Evolutionary conservation across 2,329 filamentous ascomycete species (phyloP).

Genomic region (Botrytis paeoniae): DNA sequence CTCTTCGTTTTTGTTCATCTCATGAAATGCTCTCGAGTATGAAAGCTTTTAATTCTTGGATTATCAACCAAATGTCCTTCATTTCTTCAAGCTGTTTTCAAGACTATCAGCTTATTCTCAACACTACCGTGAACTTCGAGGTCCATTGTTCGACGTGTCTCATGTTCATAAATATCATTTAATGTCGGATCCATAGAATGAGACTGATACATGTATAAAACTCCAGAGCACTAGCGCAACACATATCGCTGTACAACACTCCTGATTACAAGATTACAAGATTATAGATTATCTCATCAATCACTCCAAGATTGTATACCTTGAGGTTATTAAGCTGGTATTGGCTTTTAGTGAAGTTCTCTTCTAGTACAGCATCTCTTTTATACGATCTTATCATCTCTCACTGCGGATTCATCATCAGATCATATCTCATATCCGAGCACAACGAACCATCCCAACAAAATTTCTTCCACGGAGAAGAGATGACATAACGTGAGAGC

Average conservation of each 20-base stretch:
- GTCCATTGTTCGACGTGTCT: fast-evolving
- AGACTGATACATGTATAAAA: not conserved
- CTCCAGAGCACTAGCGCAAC: not conserved
- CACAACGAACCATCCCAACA: not conserved
- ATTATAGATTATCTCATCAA: no score
- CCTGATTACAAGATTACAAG: no score
- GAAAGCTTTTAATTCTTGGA: no score
- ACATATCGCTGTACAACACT: not conserved
- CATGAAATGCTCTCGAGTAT: not conserved
- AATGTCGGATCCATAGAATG: no score
- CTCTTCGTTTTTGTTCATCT: not conserved
- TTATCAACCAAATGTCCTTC: no score
- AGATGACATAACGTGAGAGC: fast-evolving
- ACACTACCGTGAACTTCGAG: fast-evolving
- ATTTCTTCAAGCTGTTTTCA: no score
- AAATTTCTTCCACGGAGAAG: not conserved
- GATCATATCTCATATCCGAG: not conserved
- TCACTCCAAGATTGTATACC: no score
- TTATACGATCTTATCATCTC: not conserved
- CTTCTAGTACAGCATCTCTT: not conserved
- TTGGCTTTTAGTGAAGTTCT: no score
- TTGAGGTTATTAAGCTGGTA: no score
- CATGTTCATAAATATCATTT: no score
- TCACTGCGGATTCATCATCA: fast-evolving
- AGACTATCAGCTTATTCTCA: no score